Evolutionary conservation across 2,329 filamentous ascomycete species (phyloP).

Genomic region (Colletotrichum lupini): DNA sequence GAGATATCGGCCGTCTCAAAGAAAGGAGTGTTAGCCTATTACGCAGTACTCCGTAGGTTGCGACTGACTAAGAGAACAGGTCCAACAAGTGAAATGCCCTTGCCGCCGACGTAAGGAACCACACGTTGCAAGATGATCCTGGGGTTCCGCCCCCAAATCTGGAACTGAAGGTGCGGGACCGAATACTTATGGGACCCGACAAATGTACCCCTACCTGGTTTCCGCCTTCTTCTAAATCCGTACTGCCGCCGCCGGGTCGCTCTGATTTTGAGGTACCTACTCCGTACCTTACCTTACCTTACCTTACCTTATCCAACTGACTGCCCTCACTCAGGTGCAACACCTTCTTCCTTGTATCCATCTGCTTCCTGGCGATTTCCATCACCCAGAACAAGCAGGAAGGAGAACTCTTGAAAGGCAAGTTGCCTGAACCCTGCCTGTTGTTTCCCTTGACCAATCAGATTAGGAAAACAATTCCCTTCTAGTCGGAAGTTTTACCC

Average conservation of each 20-base stretch:
- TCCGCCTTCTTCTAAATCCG: neutral
- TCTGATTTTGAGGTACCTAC: neutral
- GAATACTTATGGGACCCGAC: slow-evolving; percentile 1
- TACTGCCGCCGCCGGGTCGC: neutral
- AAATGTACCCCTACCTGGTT: slow-evolving; percentile 1
- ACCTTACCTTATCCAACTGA: neutral
- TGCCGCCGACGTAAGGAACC: slow-evolving; percentile 4
- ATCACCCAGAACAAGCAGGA: neutral
- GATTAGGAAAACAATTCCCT: neutral
- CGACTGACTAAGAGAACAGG: neutral
- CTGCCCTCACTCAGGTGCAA: neutral
- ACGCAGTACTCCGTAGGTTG: too few species aligned
- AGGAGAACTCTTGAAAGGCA: neutral
- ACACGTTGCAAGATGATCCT: slow-evolving; percentile 3
- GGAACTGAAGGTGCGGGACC: slow-evolving; percentile 4
- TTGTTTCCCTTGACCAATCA: neutral
- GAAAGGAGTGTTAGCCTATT: too few species aligned
- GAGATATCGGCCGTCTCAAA: neutral
- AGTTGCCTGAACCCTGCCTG: neutral
- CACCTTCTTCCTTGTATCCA: neutral
- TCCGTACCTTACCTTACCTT: too few species aligned
- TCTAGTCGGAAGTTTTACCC: neutral
- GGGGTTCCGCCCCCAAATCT: slow-evolving; percentile 24
- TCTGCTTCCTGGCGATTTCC: neutral
- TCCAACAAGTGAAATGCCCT: neutral